phyloP scores from a whole-genome alignment of 148 eudicot genomes.

The Euryodendron excelsum region DNA sequence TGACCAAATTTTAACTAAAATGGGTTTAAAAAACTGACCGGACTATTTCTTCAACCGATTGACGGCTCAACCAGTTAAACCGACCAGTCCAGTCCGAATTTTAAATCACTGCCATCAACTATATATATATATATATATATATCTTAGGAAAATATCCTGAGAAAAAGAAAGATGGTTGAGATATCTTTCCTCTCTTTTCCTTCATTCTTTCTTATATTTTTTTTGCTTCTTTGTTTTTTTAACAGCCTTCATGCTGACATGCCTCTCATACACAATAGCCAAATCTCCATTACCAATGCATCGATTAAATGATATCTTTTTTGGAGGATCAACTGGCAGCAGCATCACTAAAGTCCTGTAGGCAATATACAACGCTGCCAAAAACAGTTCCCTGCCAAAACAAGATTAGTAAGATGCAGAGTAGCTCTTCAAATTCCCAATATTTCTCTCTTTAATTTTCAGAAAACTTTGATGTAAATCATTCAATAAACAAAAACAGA shows the following conservation, averaged over 20 bases:
- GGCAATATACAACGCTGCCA: not conserved
- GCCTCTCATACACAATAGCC: constrained; percentile 77
- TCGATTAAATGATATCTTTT: constrained; percentile 49
- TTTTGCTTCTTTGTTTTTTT: constrained; percentile 22
- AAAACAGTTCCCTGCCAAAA: constrained; percentile 8
- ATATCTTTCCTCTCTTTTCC: not conserved
- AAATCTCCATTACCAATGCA: constrained; percentile 65
- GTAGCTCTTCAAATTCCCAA: not conserved
- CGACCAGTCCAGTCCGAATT: no score
- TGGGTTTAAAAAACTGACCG: no score
- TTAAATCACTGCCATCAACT: no score
- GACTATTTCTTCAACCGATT: no score
- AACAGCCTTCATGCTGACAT: constrained; percentile 77
- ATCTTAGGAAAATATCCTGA: not conserved
- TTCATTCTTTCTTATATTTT: not conserved
- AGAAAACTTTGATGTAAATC: not conserved
- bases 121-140: no score
- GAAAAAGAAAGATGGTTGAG: not conserved
- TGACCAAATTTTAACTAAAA: no score
- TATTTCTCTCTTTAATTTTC: not conserved
- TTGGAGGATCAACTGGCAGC: constrained; percentile 50
- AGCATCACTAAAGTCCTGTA: constrained; percentile 31
- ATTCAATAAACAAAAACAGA: not conserved
- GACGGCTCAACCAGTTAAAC: no score
- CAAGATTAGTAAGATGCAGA: not conserved